Conservation (phyloP, 495 filamentous ascomycete genomes). For the Annulohypoxylon nitens region DNA sequence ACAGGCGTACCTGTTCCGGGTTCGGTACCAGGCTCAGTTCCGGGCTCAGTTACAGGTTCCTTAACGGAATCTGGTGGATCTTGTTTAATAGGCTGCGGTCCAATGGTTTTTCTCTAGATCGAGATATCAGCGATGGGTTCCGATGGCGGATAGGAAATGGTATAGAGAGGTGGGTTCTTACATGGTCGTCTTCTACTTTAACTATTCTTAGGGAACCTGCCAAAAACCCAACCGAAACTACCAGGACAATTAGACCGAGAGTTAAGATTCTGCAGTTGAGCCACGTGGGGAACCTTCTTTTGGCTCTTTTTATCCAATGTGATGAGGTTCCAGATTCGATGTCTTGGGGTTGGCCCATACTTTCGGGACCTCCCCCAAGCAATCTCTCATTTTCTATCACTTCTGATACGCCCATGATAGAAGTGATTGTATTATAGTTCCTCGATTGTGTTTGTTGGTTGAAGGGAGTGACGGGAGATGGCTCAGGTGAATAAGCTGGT, state of each 20-base stretch:
- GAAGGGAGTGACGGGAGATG: slow-evolving; percentile 45
- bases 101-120: slow-evolving; percentile 35
- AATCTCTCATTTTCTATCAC: slow-evolving; percentile 52
- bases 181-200: slow-evolving; percentile 35
- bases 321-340: slow-evolving; percentile 34
- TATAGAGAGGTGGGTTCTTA: slow-evolving; percentile 41
- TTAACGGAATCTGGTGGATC: slow-evolving; percentile 22
- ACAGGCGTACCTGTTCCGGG: slow-evolving; percentile 27
- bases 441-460: slow-evolving; percentile 31
- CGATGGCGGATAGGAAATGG: slow-evolving; percentile 1
- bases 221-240: slow-evolving; percentile 50
- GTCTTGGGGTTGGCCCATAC: slow-evolving; percentile 54
- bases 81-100: slow-evolving; percentile 23
- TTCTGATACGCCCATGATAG: slow-evolving; percentile 54
- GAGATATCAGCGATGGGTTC: slow-evolving; percentile 30
- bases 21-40: slow-evolving; percentile 24
- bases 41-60: slow-evolving; percentile 27
- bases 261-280: slow-evolving; percentile 43
- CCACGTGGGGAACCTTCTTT: slow-evolving; percentile 46
- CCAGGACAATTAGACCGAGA: slow-evolving; percentile 48
- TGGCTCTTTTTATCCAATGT: slow-evolving; percentile 53
- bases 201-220: slow-evolving; percentile 34
- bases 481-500: slow-evolving; percentile 61
- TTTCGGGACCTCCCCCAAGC: slow-evolving; percentile 56
- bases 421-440: slow-evolving; percentile 59